These are phyloP conservation scores for Dactylis glomerata DNA, from an alignment of 176 grass and related monocot species.

Conservation along the genomic window DNA sequence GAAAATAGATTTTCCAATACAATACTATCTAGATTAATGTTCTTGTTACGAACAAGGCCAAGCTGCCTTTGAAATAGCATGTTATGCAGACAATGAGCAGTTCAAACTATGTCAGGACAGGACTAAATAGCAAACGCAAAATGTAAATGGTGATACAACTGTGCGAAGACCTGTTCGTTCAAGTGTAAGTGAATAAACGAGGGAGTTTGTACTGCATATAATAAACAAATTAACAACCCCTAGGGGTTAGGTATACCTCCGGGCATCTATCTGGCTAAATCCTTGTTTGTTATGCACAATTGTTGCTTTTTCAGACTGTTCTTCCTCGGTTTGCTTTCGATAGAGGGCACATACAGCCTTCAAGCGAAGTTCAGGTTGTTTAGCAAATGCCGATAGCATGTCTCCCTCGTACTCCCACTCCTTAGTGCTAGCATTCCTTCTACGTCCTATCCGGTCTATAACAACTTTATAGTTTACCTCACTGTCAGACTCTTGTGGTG, in stretches of 20 bases:
- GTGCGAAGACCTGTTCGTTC: background rate
- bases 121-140: background rate
- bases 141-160: background rate
- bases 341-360: conserved; percentile 85
- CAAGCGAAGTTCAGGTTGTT: conserved; percentile 50
- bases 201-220: background rate
- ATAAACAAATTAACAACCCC: background rate
- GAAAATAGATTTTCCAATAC: background rate
- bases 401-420: conserved; percentile 62
- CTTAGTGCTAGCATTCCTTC: conserved; percentile 34
- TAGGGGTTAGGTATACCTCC: conserved; percentile 36
- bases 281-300: conserved; percentile 48
- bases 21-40: background rate
- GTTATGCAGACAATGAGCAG: conserved; percentile 7
- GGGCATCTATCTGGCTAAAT: conserved; percentile 57
- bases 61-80: background rate
- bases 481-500: conserved; percentile 21
- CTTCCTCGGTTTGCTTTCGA: conserved; percentile 55
- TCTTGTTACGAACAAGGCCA: background rate
- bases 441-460: conserved; percentile 42
- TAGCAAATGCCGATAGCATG: conserved; percentile 65
- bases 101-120: background rate
- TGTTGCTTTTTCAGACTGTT: conserved; percentile 10
- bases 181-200: conserved; percentile 14
- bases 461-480: conserved; percentile 36